These are phyloP conservation scores for Durotheca rogersii DNA, from an alignment of 495 filamentous ascomycete genomes.

Conservation along the genomic window DNA sequence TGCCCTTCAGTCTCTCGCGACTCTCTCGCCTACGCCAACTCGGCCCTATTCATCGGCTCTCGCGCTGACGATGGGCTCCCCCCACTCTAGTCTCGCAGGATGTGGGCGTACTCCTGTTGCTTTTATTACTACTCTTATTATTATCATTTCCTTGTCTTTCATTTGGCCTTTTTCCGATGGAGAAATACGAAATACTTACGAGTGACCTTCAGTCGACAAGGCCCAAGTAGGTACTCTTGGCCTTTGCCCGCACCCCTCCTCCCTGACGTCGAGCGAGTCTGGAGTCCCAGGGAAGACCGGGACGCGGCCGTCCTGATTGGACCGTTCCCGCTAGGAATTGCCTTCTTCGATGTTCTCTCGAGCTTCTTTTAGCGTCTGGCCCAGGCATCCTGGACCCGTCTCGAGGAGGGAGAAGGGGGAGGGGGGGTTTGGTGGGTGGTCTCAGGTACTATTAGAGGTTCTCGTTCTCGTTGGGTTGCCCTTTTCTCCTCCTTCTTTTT, in stretches of 20 bases:
- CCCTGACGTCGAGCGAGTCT: conserved; percentile 32
- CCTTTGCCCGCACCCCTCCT: conserved; percentile 31
- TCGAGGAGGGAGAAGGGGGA: too few species aligned
- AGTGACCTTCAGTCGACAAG: not conserved
- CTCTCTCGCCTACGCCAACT: conserved; percentile 7
- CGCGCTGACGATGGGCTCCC: conserved; percentile 25
- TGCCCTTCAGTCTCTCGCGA: conserved; percentile 17
- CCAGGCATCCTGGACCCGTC: conserved; percentile 21
- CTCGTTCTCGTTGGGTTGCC: conserved; percentile 13
- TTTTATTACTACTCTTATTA: conserved; percentile 18
- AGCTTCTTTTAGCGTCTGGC: conserved; percentile 35
- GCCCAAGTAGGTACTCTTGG: conserved; percentile 14
- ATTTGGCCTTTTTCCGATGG: conserved; percentile 1
- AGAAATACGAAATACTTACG: conserved; percentile 7
- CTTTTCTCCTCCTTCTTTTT: too few species aligned
- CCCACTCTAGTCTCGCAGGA: conserved; percentile 4
- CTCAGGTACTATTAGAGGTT: conserved; percentile 26
- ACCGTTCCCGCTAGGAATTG: conserved; percentile 18
- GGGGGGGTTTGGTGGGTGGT: too few species aligned
- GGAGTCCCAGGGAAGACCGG: conserved; percentile 21
- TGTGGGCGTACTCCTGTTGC: conserved; percentile 9
- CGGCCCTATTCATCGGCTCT: conserved; percentile 32
- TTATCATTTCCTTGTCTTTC: not conserved
- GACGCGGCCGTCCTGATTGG: conserved; percentile 27
- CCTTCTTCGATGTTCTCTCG: conserved; percentile 36